These are phyloP conservation scores for Kurtzmaniella quercitrusa DNA, from an alignment of 1,139 yeast species.

Conservation along the genomic window DNA sequence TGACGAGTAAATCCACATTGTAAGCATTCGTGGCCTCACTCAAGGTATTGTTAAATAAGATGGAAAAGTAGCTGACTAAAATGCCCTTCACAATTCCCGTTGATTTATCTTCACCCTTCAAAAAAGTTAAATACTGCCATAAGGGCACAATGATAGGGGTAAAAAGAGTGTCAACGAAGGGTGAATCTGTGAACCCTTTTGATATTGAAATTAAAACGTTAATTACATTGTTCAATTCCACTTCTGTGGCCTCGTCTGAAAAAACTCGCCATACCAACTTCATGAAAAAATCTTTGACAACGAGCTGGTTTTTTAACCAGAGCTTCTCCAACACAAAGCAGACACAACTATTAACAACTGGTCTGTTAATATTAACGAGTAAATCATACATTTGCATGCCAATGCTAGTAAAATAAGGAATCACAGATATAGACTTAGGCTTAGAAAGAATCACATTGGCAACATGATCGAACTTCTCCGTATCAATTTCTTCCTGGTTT, in stretches of 20 bases:
- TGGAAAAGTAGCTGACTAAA: conserved; percentile 44
- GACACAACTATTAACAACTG: conserved; percentile 56
- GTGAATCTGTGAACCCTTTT: conserved; percentile 43
- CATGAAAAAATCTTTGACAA: conserved; percentile 59
- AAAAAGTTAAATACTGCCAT: conserved; percentile 62
- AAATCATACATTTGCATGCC: conserved; percentile 59
- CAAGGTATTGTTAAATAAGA: conserved; percentile 26
- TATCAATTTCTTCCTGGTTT: conserved; percentile 64
- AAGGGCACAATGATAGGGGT: conserved; percentile 43
- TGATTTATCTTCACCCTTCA: conserved; percentile 36
- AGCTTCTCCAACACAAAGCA: conserved; percentile 53
- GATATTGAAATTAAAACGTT: conserved; percentile 63
- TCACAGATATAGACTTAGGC: conserved; percentile 49
- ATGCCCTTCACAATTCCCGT: conserved; percentile 44
- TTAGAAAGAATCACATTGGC: conserved; percentile 58
- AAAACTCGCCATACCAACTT: conserved; percentile 45
- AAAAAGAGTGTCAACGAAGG: conserved; percentile 40
- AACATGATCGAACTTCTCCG: conserved; percentile 63
- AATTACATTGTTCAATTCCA: conserved; percentile 55
- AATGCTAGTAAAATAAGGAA: conserved; percentile 50
- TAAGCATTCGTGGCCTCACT: conserved; percentile 10
- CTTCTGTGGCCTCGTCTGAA: conserved; percentile 25
- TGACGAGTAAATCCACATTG: conserved; percentile 36
- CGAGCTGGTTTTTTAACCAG: conserved; percentile 47
- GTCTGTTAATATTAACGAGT: conserved; percentile 57